Evolutionary conservation across 2,329 filamentous ascomycete species (phyloP), one percentile per base, ranked within the genome.

Genomic region (Cercospora sp.): DNA sequence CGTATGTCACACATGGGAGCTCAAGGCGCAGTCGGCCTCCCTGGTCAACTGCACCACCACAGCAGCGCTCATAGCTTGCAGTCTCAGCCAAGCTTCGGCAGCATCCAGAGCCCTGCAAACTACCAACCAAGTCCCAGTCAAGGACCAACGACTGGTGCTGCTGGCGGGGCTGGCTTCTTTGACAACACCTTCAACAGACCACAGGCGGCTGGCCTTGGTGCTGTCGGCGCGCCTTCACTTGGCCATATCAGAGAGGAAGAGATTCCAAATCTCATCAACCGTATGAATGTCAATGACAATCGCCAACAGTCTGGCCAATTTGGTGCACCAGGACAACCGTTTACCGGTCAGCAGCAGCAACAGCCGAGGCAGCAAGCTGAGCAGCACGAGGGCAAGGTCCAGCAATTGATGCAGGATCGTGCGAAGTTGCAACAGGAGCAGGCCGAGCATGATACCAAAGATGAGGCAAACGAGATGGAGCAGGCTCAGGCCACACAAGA

Each of bases 61-160:
- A 94, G 93, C 0, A 98, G 94, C 77, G 92, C 93, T 8, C 94
- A 98, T 74, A 98, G 94, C 77, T 86, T 99, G 67, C 95, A 99
- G 77, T 97, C 93, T 77, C 95, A 99, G 80, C 94, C 94, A 23
- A 98, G 94, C 81, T 97, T 95, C 77, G 93, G 94, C 18, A 97
- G 91, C 80, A 96, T 99, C 72, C 89, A 92, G 2, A 96, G 93
- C n/a, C 93, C 94, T 67, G 66, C 69, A 26, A 74, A 88, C 10
- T 90, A 88, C 75, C 87, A 89, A 73, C 84, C 86, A 63, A 84
- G 87, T 70, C 84, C 84, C 67, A 88, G 83, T 76, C 85, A 86
- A 72, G 80, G 75, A 28, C 78, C 77, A 20, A 69, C 73, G 6
- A 60, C 70, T n/a, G 75, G 68, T 33, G 45, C 67, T 62, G 64